These are phyloP conservation scores for Daldinia childiae DNA, from an alignment of 495 filamentous ascomycete species.

Conservation along the genomic window DNA sequence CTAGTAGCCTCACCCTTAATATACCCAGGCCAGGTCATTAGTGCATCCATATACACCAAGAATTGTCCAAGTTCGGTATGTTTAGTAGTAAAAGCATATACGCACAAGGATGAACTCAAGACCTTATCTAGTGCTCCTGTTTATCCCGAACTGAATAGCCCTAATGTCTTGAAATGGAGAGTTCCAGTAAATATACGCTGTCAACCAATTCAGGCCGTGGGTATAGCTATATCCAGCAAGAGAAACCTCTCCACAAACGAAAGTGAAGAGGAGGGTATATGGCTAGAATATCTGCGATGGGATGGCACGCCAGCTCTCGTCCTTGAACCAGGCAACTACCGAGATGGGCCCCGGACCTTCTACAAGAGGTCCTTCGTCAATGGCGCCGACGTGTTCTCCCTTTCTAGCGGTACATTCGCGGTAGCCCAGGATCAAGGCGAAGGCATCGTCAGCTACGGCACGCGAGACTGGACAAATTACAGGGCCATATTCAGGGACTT, in stretches of 20 bases:
- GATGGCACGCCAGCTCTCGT: constrained; percentile 34
- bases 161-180: constrained; percentile 39
- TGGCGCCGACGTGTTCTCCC: constrained; percentile 34
- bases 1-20: constrained; percentile 42
- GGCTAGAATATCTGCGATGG: too few species aligned
- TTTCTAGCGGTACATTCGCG: constrained; percentile 15
- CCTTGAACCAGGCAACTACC: not conserved
- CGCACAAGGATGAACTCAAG: constrained; percentile 28
- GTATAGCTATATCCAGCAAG: constrained; percentile 4
- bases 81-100: too few species aligned
- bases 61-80: too few species aligned
- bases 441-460: constrained; percentile 44
- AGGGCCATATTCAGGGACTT: constrained; percentile 22
- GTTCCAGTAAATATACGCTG: constrained; percentile 33
- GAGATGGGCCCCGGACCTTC: constrained; percentile 14
- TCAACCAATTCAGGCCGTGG: constrained; percentile 42
- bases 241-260: too few species aligned
- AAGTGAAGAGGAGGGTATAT: too few species aligned
- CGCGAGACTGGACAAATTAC: constrained; percentile 47
- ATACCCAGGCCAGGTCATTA: constrained; percentile 44
- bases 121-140: too few species aligned
- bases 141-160: too few species aligned
- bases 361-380: constrained; percentile 45
- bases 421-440: constrained; percentile 43
- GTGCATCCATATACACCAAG: too few species aligned